Base-by-base conservation (phyloP, 2,329 filamentous ascomycete genomes). In the Basipetospora chlamydospora region DNA sequence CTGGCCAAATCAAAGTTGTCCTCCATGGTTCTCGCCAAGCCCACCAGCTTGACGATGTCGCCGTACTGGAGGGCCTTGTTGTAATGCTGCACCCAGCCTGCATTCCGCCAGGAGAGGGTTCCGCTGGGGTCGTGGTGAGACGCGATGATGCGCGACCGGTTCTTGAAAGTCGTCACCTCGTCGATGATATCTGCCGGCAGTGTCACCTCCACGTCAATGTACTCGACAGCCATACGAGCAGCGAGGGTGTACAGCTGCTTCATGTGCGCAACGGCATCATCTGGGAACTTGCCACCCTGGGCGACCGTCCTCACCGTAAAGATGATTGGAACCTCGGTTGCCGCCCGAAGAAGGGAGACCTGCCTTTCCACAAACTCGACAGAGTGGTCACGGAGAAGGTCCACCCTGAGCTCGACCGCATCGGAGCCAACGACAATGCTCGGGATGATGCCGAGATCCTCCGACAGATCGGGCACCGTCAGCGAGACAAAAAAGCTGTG, bases 1-100 rank as follows among this genome's bases (percentile, higher is more conserved):
- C 72, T 73, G 28, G 76, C 74, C 21, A 96, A 69, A 28, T 80
- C 75, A 51, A 83, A 90, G 55, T 98, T 98, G 58, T 96, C 87
- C 41, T 86, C 75, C 31, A 88, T 64, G 15, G 58, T 70, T 38
- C 68, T 73, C 2, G 88, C 88, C 39, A 80, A 67, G 28, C 90
- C 90, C 6, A 96, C 79, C 26, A 98, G 75, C 61, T 98, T 98
- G 61, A 98, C 85, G 40, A 96, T 68, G 51, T 96, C 86, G 33
- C 88, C 90, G 48, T 84, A 83, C 51, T 92, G 81, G 11, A 95
- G 63, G 12, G 88, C 88, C 49, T 76, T 77, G 58, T 95, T 95
- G 65, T 93, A 96, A 58, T 77, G 79, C 20, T 78, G 70, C 39
- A 90, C 77, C 88, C 90, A 98, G 0, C 83, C 84, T n/a, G 83